A percentile compares a stretch with the other conserved stretches of the same genome.
Conservation (phyloP, 331 rosid genomes). For the Quercus tomentella region DNA sequence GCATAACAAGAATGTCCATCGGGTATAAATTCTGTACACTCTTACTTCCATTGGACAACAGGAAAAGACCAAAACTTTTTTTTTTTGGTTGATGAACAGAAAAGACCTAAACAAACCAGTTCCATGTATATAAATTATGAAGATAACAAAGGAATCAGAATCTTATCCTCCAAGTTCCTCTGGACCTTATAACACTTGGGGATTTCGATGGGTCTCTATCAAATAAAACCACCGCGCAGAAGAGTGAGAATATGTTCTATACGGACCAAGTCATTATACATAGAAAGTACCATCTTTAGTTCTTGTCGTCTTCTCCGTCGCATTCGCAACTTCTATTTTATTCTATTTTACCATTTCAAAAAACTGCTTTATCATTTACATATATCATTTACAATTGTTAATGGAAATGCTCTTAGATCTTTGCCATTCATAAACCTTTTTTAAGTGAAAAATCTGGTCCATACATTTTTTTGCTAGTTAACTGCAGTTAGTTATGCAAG, state of each 20-base stretch:
- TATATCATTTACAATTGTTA: no score
- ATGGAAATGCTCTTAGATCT: no score
- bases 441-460: not conserved
- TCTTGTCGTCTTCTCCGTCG: not conserved
- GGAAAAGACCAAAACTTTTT: not conserved
- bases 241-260: not conserved
- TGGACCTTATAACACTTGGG: not conserved
- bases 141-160: slow-evolving; percentile 2
- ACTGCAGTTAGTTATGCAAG: no score
- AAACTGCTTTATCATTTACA: accelerated
- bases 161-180: slow-evolving; percentile 9
- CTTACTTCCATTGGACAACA: slow-evolving; percentile 17
- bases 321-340: accelerated
- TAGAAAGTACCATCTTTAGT: slow-evolving; percentile 4
- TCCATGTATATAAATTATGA: not conserved
- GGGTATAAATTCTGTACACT: not conserved
- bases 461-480: no score
- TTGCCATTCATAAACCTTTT: not conserved
- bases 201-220: slow-evolving; percentile 31
- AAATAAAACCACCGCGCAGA: slow-evolving; percentile 15
- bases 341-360: no score
- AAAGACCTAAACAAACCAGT: not conserved
- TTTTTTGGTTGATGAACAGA: not conserved
- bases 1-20: slow-evolving; percentile 1
- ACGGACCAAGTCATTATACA: not conserved